Base-by-base conservation (phyloP, 352 stramenopile species). In the Aphanomyces euteiches region DNA sequence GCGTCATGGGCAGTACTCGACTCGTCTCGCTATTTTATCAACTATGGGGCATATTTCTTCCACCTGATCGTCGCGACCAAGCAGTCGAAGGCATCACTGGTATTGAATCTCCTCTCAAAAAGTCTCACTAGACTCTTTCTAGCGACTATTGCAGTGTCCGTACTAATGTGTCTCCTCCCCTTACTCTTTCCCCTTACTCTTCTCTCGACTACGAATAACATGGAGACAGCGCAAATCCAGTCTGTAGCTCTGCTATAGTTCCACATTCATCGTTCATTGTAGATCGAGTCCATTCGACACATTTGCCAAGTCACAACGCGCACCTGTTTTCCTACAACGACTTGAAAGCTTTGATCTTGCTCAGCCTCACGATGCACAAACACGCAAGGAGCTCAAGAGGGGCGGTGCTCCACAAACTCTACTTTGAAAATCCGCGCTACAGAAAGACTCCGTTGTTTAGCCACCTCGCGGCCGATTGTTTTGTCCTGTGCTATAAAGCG, bases 401-500 rank as follows among this genome's bases (percentile, higher is more conserved):
- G 28, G 64, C 47, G 15, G 19, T 48, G 12, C 8, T 61, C 1
- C 47, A 60, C 48, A 10, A n/a, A 1, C 17, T 63, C 15, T 60
- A 47, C 12, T 10, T 12, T 36, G 7, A 63, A 19, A 17, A 60
- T 7, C 45, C 64, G 3, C 12, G 19, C 10, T 8, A 59, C 17
- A 61, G 56, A 38, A 17, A 45, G 15, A 36, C 21, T 7, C 36
- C 47, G 13, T 21, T 56, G 21, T 60, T 70, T 8, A 70, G 40
- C 47, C 56, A 19, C 12, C 54, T 47, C n/a, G 64, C 28, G 4
- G 41, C 64, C 48, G 64, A 70, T 38, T 70, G 64, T 38, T 70
- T 70, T 36, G 47, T 70, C 13, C 28, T 47, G 38, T 70, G 64
- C n/a, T 19, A 43, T 17, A 15, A 41, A 39, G 40, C 21, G 4